Percentiles rank a stretch among this genome's conserved stretches.
Evolutionary conservation across 2,329 filamentous ascomycete species (phyloP).

Genomic region (Hypoxylon sp.): DNA sequence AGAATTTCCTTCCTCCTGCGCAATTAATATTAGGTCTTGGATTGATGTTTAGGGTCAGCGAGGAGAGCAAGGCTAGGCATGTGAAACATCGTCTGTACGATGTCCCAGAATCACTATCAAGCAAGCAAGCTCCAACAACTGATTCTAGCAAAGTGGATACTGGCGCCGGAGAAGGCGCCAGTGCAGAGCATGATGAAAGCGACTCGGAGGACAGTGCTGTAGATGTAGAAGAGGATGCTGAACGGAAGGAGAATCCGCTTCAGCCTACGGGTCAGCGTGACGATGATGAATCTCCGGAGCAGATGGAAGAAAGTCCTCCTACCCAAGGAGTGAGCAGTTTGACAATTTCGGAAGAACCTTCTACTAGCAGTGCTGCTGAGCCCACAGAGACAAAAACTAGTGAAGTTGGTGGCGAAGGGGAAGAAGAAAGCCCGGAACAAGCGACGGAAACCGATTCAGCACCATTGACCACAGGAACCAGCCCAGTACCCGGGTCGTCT

Average conservation of each 20-base stretch:
- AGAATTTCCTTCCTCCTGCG: slow-evolving; percentile 91
- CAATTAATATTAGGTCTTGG: slow-evolving; percentile 90
- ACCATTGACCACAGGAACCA: slow-evolving; percentile 50
- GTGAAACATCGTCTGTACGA: slow-evolving; percentile 75
- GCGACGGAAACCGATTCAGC: slow-evolving; percentile 44
- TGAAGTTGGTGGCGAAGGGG: slow-evolving; percentile 43
- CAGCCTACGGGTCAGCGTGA: slow-evolving; percentile 50
- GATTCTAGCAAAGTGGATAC: slow-evolving; percentile 8
- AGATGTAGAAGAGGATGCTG: slow-evolving; percentile 51
- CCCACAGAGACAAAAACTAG: slow-evolving; percentile 48
- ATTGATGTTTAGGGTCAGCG: slow-evolving; percentile 88
- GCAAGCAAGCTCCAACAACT: slow-evolving; percentile 30
- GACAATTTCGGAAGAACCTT: slow-evolving; percentile 34
- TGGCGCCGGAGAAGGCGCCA: slow-evolving; percentile 30
- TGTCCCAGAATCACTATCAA: slow-evolving; percentile 32
- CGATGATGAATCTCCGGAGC: slow-evolving; percentile 50
- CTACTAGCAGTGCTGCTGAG: slow-evolving; percentile 21
- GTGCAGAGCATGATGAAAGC: slow-evolving; percentile 51
- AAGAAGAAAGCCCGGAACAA: slow-evolving; percentile 56
- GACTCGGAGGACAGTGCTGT: slow-evolving; percentile 55
- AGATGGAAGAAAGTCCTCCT: slow-evolving; percentile 27
- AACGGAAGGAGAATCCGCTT: slow-evolving; percentile 56
- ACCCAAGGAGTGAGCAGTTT: slow-evolving; percentile 45
- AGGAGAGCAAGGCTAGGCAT: slow-evolving; percentile 87
- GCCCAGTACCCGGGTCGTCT: slow-evolving; percentile 54